Conservation (phyloP, 2,329 filamentous ascomycete genomes). For the Westerdykella ornata region DNA sequence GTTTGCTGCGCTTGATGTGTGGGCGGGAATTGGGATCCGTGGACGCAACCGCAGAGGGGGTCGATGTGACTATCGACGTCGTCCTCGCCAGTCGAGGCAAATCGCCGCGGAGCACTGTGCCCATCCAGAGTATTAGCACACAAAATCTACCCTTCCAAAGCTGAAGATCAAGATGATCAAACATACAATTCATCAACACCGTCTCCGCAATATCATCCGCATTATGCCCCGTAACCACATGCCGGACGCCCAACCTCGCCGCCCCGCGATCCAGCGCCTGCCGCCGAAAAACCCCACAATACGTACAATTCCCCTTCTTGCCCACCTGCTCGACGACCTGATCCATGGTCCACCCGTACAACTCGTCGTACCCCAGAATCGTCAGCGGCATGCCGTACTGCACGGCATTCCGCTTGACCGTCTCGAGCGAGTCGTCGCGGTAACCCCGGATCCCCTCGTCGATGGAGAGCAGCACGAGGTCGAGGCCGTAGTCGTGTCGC, state of each 20-base stretch:
- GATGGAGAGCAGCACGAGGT: constrained; percentile 81
- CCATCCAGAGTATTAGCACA: constrained; percentile 5
- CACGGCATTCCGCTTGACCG: constrained; percentile 84
- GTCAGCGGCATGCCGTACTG: constrained; percentile 90
- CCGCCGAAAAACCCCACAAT: constrained; percentile 91
- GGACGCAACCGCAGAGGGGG: constrained; percentile 45
- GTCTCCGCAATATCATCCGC: constrained; percentile 97
- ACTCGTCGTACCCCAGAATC: constrained; percentile 85
- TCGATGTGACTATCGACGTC: constrained; percentile 74
- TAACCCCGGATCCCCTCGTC: constrained; percentile 98
- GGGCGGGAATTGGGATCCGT: constrained; percentile 51
- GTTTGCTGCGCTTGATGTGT: constrained; percentile 91
- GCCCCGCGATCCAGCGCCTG: constrained; percentile 92
- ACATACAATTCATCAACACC: constrained; percentile 77
- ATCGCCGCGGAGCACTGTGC: constrained; percentile 69
- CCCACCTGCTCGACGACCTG: constrained; percentile 94
- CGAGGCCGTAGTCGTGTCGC: constrained; percentile 75
- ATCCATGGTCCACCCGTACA: constrained; percentile 99
- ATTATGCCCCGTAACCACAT: constrained; percentile 96
- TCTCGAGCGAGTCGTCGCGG: constrained; percentile 90
- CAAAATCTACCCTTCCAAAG: background rate
- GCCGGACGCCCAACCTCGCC: constrained; percentile 75
- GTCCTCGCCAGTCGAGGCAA: constrained; percentile 78
- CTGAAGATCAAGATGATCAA: background rate
- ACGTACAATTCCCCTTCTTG: constrained; percentile 98